Conservation (phyloP, 2,329 filamentous ascomycete genomes). For the Alternaria rosae region DNA sequence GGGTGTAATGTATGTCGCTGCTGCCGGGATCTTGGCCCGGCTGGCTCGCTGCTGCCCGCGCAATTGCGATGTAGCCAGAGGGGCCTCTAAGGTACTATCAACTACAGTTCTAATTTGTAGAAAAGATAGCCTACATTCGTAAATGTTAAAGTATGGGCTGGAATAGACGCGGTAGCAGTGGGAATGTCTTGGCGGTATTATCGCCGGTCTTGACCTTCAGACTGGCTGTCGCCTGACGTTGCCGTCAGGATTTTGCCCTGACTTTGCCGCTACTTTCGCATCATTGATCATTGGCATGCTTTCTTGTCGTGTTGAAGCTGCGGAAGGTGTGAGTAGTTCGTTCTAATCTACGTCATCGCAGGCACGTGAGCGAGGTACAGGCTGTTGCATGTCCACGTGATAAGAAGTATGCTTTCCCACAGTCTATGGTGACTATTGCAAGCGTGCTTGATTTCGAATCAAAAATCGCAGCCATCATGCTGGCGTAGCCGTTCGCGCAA, state of each 20-base stretch:
- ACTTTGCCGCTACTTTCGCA: not conserved
- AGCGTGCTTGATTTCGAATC: not conserved
- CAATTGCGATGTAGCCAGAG: not conserved
- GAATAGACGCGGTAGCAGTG: not conserved
- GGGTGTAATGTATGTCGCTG: not conserved
- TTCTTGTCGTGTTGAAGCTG: not conserved
- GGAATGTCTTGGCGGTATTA: not conserved
- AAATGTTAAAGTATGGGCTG: not conserved
- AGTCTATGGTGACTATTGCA: not conserved
- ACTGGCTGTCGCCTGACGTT: not conserved
- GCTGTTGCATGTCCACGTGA: not conserved
- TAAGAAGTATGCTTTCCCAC: not conserved
- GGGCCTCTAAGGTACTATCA: not conserved
- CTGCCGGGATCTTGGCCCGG: no score
- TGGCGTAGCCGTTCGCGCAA: not conserved
- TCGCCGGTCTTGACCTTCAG: not conserved
- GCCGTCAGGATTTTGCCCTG: accelerated
- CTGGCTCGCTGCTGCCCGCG: not conserved
- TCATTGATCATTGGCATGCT: not conserved
- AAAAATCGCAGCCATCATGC: not conserved
- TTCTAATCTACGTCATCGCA: not conserved
- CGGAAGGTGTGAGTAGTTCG: not conserved
- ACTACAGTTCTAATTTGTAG: not conserved
- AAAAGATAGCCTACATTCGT: not conserved
- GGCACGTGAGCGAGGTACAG: no score